Percentiles rank a stretch among this genome's conserved stretches.
Conservation (phyloP, 345 rosid genomes). For the Ceriops zippeliana region DNA sequence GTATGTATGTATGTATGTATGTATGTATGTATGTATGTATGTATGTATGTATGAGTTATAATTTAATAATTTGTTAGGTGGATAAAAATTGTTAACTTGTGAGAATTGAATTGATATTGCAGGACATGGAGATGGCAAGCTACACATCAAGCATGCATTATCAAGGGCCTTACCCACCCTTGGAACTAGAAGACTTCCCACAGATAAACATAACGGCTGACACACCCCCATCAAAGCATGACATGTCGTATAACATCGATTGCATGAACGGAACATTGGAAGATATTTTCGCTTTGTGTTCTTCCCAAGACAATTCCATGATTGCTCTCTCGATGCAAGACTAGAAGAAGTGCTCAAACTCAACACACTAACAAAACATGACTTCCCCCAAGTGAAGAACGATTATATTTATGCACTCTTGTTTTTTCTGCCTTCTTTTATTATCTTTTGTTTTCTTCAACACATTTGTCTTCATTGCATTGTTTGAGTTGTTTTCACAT, state of each 20-base stretch:
- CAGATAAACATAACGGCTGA: constrained; percentile 34
- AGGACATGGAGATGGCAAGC: constrained; percentile 36
- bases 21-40: too few relatives aligned
- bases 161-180: constrained; percentile 42
- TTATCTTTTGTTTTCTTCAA: too few relatives aligned
- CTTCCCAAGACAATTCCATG: constrained; percentile 29
- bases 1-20: too few relatives aligned
- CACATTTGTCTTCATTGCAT: constrained; percentile 5
- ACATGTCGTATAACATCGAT: constrained; percentile 26
- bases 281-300: constrained; percentile 41
- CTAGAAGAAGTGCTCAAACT: constrained; percentile 10
- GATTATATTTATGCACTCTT: too few relatives aligned
- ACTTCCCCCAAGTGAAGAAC: not conserved
- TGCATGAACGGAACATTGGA: constrained; percentile 41
- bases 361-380: not conserved
- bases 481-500: constrained; percentile 17
- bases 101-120: constrained; percentile 3
- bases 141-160: constrained; percentile 24
- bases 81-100: too few relatives aligned
- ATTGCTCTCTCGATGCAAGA: constrained; percentile 26
- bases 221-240: constrained; percentile 25
- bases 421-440: too few relatives aligned
- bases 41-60: too few relatives aligned
- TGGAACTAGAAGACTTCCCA: constrained; percentile 52
- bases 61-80: too few relatives aligned